Base-by-base conservation (phyloP, 2,329 filamentous ascomycete genomes). In the Apiospora kogelbergensis region DNA sequence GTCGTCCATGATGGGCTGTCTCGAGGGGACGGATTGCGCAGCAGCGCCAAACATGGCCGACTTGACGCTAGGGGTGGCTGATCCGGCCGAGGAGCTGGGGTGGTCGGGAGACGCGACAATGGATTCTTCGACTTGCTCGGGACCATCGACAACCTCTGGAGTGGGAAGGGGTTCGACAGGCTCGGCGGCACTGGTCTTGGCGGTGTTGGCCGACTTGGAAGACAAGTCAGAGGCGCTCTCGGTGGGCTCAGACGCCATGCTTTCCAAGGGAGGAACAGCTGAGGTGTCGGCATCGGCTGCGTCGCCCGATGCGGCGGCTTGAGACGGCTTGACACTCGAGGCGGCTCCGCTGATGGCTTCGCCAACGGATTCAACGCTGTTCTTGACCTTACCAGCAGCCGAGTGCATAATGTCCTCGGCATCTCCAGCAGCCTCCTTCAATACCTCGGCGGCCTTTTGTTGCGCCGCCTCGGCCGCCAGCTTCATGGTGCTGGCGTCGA, bases 21-120 rank as follows among this genome's bases (percentile, higher is more conserved):
- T 81, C 42, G 80, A 82, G 7, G 86, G 81, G 0, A 85, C 85
- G 10, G 81, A 80, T 70, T 87, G 83, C 2, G 86, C 86, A 1
- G 82, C 83, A 20, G 83, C 85, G 64, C 86, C 86, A 42, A 88
- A 81, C 46, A 86, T 78, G 7, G 80, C 84, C 5, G 83, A 80
- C 73, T 85, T 86, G 64, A 86, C 77, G 4, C 71, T 74, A 24
- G 76, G 73, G 1, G 75, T 40, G 17, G 74, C 26, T 76, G 72
- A 45, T 72, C 71, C 1, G 74, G 70, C n/a, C 67, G 71, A 7
- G 48, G 72, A 70, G 33, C 65, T 73, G 11, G 73, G 72, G 20
- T 74, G 73, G 44, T 77, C 75, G 1, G 73, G 69, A 2, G 74
- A 70, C 67, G 78, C 75, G 11, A 80, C 71, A 0, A 82, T 77